Evolutionary conservation across 1,284 basidiomycete species (phyloP), one percentile per base, ranked within the genome.

Genomic region (Ganoderma sinense): DNA sequence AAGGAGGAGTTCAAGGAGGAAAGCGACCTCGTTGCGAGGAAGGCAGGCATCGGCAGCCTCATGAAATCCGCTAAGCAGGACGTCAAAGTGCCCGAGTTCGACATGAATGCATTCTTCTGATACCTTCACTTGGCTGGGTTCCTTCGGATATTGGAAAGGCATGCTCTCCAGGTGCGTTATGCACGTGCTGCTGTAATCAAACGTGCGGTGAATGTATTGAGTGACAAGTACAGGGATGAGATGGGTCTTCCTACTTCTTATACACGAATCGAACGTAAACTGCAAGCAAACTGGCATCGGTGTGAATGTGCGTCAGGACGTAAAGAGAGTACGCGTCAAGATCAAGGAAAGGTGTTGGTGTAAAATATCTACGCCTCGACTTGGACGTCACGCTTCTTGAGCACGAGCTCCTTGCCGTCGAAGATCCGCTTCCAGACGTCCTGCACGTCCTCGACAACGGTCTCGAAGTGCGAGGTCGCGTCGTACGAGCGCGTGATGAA

Each of bases 401-500:
- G 87, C 67, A 91, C 92, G 65, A 96, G 86, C 63, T 92, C 89
- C 65, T 84, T 84, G 60, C 94, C 95, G 56, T 39, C 66, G 8
- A 88, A 86, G 71, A 97, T 90, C 69, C 96, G 87, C 84, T 93
- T 91, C 95, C 95, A 99, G 43, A 98, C 94, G 81, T 97, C 93
- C 73, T 93, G 91, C 55, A 99, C 97, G 73, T 98, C 97, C 68
- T 97, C 95, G 53, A 96, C 95, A 66, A 97, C 96, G 51, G 97
- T 98, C 87, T 99, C 98, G 79, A 99, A 99, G 85, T 99, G 98
- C 62, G 95, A 97, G 11, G 98, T 99, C 14, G 98, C 97, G 81
- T 99, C 98, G 83, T 99, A 99, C 8, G 97, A 98, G 69, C 94
- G 94, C 69, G 98, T 99, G 84, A 99, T 92, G 85, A 95, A 99